Conservation (phyloP, 2,329 filamentous ascomycete species). For the Penicillium brevicompactum region DNA sequence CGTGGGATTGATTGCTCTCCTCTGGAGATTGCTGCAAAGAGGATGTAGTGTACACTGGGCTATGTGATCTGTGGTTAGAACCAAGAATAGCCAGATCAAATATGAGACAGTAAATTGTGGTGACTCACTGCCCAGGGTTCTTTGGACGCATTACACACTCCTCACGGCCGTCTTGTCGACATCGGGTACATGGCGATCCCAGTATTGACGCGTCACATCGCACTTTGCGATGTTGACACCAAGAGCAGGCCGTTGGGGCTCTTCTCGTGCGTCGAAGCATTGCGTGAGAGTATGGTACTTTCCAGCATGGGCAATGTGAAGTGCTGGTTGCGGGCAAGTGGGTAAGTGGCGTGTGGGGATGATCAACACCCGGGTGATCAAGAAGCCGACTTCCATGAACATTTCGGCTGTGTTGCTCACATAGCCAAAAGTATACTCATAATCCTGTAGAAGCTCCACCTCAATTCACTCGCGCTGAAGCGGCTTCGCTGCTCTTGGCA, state of each 20-base stretch:
- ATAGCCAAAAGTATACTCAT: not conserved
- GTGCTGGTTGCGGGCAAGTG: not conserved
- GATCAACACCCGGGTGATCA: not conserved
- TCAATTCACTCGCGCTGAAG: not conserved
- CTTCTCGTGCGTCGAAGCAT: constrained; percentile 32
- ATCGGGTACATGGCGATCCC: constrained; percentile 54
- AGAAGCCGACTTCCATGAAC: not conserved
- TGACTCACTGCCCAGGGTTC: constrained; percentile 25
- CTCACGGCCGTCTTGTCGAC: constrained; percentile 53
- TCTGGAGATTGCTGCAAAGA: not conserved
- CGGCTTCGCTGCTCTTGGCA: too few relatives aligned
- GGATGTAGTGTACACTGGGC: not conserved
- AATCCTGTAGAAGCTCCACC: not conserved
- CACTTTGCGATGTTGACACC: constrained; percentile 38
- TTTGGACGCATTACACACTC: constrained; percentile 36
- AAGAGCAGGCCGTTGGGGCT: constrained; percentile 34
- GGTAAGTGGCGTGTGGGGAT: not conserved
- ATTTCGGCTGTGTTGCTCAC: not conserved
- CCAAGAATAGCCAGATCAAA: not conserved
- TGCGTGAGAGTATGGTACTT: not conserved
- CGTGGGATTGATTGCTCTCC: not conserved
- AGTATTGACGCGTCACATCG: constrained; percentile 34
- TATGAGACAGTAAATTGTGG: not conserved
- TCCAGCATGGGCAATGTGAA: not conserved
- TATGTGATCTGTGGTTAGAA: not conserved